Base-by-base conservation (phyloP, 495 filamentous ascomycete species). In the Achaetomiella virescens region DNA sequence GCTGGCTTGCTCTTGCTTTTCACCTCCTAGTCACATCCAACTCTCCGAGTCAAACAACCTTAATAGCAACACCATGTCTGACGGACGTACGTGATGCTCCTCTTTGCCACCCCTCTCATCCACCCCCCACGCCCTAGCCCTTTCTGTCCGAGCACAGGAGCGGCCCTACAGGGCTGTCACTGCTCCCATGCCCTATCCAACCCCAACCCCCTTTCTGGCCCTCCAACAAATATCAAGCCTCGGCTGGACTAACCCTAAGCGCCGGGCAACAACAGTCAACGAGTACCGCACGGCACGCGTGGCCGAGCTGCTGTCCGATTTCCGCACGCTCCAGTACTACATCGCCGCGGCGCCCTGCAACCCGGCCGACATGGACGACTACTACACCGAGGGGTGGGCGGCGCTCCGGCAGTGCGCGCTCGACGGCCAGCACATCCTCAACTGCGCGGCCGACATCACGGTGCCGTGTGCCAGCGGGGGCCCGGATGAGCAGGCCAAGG, bases 231-330 rank as follows among this genome's bases (percentile, higher is more conserved):
- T 46, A 35, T 20, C 21, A 56, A 6, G 25, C 25, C 36, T 52
- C 36, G 22, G 20, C 48, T 24, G 35, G 47, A 61, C 71, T 74
- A 70, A 73, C 67, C 40, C 49, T 15, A 24, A 31, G 10, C 18
- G 17, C 21, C 45, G 27, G 9, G 33, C 20, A 3, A 49, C 48
- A 40, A n/a, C 67, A 96, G 90, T 95, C 58, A 95, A 96, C 72
- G 82, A 90, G 61, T 85, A 84, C 63, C 87, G 90, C 66, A 85
- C 86, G 56, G 76, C 84, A 64, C 84, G 91, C 67, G 82, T 96
- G 66, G 83, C 87, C 66, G 87, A 95, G 69, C 76, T 95, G 55
- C 86, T 95, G 62, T 79, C 81, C 63, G 90, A 95, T 73, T 96
- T 90, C 75, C 85, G 86, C 56, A 87, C 81, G 52, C 80, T 95